Percentiles rank a stretch among this genome's conserved stretches.
These are phyloP conservation scores for Strobilomyces dryophilus DNA, from an alignment of 768 basidiomycete genomes.

Conservation along the genomic window DNA sequence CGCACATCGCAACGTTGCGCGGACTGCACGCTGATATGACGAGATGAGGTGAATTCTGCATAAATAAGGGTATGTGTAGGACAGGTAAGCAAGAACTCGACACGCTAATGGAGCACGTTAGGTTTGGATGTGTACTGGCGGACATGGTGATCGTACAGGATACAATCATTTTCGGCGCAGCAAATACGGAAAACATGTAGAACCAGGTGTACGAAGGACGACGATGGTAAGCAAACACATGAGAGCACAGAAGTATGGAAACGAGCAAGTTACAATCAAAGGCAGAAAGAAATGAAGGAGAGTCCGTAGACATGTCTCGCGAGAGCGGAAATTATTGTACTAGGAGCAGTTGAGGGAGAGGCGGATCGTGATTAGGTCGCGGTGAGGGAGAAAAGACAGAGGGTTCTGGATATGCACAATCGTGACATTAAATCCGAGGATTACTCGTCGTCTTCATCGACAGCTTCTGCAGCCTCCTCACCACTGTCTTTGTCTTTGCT, in stretches of 20 bases:
- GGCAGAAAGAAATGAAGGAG: conserved; percentile 9
- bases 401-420: conserved; percentile 18
- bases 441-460: conserved; percentile 43
- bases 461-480: conserved; percentile 26
- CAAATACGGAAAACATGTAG: conserved; percentile 29
- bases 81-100: not conserved
- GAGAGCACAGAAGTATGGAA: conserved; percentile 23
- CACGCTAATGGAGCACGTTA: not conserved
- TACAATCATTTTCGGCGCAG: conserved; percentile 31
- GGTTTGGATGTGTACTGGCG: not conserved
- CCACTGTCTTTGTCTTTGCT: conserved; percentile 32
- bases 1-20: no score
- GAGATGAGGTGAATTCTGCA: no score
- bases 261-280: conserved; percentile 21
- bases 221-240: conserved; percentile 20
- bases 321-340: conserved; percentile 17
- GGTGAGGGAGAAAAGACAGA: conserved; percentile 2
- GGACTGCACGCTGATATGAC: no score
- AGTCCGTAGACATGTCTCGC: conserved; percentile 30
- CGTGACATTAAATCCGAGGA: conserved; percentile 3
- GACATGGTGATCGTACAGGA: conserved; percentile 17
- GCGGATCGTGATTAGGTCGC: conserved; percentile 19
- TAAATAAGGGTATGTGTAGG: not conserved
- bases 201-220: conserved; percentile 20
- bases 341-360: conserved; percentile 7